Evolutionary conservation across 73 alveolate genomes (phyloP).

Genomic region (Paramecium pentaurelia): DNA sequence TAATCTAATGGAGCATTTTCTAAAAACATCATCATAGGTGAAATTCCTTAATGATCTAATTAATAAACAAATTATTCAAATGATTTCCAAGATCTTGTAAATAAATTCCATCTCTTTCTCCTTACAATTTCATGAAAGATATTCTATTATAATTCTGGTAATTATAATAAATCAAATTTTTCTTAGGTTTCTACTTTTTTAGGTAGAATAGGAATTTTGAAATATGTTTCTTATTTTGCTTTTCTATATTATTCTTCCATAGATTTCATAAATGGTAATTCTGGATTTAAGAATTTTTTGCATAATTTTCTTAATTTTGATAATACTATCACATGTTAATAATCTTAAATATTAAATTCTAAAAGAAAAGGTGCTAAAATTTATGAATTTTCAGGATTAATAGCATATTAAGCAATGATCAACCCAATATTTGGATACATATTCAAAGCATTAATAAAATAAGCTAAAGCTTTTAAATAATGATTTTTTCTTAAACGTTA

Average conservation of each 20-base stretch:
- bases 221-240: slow-evolving; percentile 20
- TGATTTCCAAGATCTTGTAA: neutral
- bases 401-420: slow-evolving; percentile 1
- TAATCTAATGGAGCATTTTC: slow-evolving; percentile 39
- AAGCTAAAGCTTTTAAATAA: slow-evolving; percentile 13
- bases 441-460: neutral
- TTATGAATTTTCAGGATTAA: neutral
- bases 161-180: neutral
- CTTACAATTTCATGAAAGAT: slow-evolving; percentile 39
- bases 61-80: neutral
- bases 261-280: neutral
- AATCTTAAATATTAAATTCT: neutral
- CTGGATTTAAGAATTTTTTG: neutral
- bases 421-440: neutral
- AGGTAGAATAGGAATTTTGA: slow-evolving; percentile 7
- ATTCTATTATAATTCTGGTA: neutral
- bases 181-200: neutral
- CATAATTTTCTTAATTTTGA: slow-evolving; percentile 28
- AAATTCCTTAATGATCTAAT: neutral
- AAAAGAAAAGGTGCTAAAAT: neutral
- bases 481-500: slow-evolving; percentile 11
- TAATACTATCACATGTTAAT: slow-evolving; percentile 27
- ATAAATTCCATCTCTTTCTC: slow-evolving; percentile 45
- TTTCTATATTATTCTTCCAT: neutral
- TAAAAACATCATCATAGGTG: slow-evolving; percentile 32